Evolutionary conservation across 192 early-diverging fungal genomes (phyloP).

Genomic region (Diversispora epigaea): DNA sequence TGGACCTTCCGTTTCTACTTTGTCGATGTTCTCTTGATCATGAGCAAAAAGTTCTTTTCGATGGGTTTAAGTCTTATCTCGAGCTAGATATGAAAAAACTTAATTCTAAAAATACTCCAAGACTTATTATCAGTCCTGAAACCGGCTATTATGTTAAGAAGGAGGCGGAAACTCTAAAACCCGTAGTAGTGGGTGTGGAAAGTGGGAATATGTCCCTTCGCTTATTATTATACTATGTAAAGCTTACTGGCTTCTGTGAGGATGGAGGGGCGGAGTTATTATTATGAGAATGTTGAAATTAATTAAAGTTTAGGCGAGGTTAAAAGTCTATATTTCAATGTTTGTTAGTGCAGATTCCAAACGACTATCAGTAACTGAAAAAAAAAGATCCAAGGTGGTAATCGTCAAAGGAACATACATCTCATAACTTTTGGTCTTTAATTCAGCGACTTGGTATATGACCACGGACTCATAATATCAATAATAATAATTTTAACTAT

Average conservation of each 20-base stretch:
- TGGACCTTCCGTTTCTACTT: background rate
- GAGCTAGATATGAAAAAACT: background rate
- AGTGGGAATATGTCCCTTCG: too few species aligned
- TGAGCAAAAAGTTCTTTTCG: slow-evolving; percentile 22
- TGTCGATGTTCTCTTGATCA: background rate
- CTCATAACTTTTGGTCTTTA: too few species aligned
- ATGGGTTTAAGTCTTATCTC: slow-evolving; percentile 18
- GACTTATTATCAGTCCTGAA: slow-evolving; percentile 21
- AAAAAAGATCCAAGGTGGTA: too few species aligned
- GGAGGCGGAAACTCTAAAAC: slow-evolving; percentile 17
- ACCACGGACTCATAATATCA: too few species aligned
- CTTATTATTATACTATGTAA: too few species aligned
- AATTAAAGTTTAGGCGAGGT: background rate
- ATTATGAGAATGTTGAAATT: slow-evolving; percentile 11
- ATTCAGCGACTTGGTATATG: too few species aligned
- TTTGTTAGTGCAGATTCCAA: slow-evolving; percentile 9
- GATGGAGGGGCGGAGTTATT: background rate
- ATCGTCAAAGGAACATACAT: too few species aligned
- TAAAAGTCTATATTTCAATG: slow-evolving; percentile 29
- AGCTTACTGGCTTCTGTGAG: slow-evolving; percentile 4
- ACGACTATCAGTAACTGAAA: too few species aligned
- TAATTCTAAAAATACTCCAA: background rate
- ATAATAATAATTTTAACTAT: too few species aligned
- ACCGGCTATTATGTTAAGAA: slow-evolving; percentile 24
- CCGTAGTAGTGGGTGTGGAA: too few species aligned